Base-by-base conservation (phyloP, 225 moss, liverwort and hornwort genomes). In the Physcomitrellopsis africana region DNA sequence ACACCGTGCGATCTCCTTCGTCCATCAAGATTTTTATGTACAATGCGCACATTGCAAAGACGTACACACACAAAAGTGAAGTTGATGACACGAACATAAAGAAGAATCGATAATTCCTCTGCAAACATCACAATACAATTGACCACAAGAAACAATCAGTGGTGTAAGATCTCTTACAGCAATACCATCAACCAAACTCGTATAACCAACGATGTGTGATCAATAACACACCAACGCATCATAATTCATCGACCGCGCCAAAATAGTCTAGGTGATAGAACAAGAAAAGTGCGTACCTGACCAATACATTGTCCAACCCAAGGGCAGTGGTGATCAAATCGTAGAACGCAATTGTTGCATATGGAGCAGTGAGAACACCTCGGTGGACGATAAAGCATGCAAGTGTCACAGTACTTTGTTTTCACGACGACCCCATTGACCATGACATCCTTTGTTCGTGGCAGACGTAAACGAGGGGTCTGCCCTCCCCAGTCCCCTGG, bases 251-350 rank as follows among this genome's bases (percentile, higher is more conserved):
- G 10, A 15, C 23, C 11, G 26, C 17, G 10, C 51, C 48, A 18
- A n/a, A 18, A 9, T 51, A 1, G 48, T 27, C 46, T 9, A 55
- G 0, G 9, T 1, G 1, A 0, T 11, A 22, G 14, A 14, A 23
- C 59, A 45, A n/a, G 20, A 57, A 0, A 43, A 20, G 44, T 2
- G 13, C 79, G 7, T 83, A 93, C 96, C 84, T 93, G 94, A 42
- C 97, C 97, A 80, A 97, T 97, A 79, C 97, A 97, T 73, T 97
- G 97, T 32, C 97, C 97, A 72, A 97, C 97, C 97, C 94, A 97
- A 58, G 97, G 97, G 65, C 97, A 97, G 76, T 97, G 97, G 86
- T 94, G 97, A 68, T 97, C 97, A n/a, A 97, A 97, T 1, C 94
- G 94, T 62, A 91, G 83, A 37, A 94, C 94, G 60, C 97, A 97